Evolutionary conservation across 352 stramenopile species (phyloP).

Genomic region (Globisporangium paroecandrum): DNA sequence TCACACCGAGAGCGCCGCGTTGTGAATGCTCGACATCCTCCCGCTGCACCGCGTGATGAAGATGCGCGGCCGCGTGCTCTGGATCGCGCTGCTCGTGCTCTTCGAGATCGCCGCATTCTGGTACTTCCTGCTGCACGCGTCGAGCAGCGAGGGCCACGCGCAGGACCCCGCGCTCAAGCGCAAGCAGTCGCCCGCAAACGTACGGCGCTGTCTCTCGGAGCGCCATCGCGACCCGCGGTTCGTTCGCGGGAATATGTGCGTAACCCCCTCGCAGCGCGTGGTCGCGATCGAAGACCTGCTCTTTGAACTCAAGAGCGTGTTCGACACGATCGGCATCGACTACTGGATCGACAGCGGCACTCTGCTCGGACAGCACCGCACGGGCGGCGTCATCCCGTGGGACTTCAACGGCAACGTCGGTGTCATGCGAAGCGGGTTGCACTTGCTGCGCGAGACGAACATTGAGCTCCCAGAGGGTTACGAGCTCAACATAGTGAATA

Average conservation of each 20-base stretch:
- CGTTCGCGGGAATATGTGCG: constrained; percentile 27
- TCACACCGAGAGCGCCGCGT: neutral
- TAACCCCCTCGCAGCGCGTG: constrained; percentile 33
- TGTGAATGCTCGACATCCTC: constrained; percentile 4
- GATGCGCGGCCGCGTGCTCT: constrained; percentile 7
- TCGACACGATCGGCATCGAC: constrained; percentile 30
- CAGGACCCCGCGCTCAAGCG: constrained; percentile 15
- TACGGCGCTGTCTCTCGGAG: constrained; percentile 35
- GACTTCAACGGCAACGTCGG: constrained; percentile 51
- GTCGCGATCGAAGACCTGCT: constrained; percentile 35
- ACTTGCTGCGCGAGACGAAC: constrained; percentile 17
- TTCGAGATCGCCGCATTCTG: constrained; percentile 36
- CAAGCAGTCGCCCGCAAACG: constrained; percentile 20
- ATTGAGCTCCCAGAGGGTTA: constrained; percentile 32
- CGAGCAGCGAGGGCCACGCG: constrained; percentile 15
- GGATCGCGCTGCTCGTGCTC: constrained; percentile 30
- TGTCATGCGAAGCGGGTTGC: constrained; percentile 18
- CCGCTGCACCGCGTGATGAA: constrained; percentile 1
- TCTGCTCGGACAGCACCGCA: constrained; percentile 48
- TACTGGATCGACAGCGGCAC: constrained; percentile 63
- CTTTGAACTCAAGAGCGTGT: constrained; percentile 29
- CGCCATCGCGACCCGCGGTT: constrained; percentile 36
- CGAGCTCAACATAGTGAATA: constrained; percentile 43
- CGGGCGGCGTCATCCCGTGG: constrained; percentile 40
- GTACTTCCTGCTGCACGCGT: constrained; percentile 34